phyloP scores from a whole-genome alignment of 2,329 filamentous ascomycete species.

The Ophiostoma sp. region DNA sequence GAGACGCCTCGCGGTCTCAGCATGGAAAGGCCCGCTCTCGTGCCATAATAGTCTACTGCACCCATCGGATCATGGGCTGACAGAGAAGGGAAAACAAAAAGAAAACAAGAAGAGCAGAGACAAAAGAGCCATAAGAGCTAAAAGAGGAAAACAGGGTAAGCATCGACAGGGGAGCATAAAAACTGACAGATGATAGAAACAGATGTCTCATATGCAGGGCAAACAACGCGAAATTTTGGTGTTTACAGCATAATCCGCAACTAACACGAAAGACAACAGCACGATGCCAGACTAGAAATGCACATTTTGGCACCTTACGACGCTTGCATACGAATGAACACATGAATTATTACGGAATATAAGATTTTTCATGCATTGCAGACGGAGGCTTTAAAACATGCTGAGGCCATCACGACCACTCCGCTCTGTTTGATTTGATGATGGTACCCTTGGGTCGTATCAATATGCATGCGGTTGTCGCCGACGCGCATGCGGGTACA shows the following conservation, averaged over 20 bases:
- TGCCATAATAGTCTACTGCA: neutral
- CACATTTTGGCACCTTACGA: neutral
- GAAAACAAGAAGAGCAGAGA: neutral
- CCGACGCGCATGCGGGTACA: neutral
- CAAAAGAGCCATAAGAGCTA: neutral
- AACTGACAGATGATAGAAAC: neutral
- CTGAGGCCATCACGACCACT: neutral
- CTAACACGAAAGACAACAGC: neutral
- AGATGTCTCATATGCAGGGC: constrained; percentile 15
- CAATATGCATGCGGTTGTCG: neutral
- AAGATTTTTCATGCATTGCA: neutral
- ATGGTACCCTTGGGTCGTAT: neutral
- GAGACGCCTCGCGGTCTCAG: neutral
- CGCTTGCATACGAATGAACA: neutral
- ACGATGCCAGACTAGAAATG: neutral
- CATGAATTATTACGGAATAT: neutral
- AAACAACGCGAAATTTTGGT: neutral
- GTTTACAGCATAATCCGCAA: neutral
- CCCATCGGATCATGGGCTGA: neutral
- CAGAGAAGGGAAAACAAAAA: neutral
- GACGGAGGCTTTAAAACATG: neutral
- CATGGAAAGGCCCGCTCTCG: neutral
- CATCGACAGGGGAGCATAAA: neutral
- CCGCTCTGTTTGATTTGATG: neutral
- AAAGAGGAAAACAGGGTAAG: neutral